These are phyloP conservation scores for Xerophyta viscosa DNA, from an alignment of 106 monocot genomes.

Conservation along the genomic window DNA sequence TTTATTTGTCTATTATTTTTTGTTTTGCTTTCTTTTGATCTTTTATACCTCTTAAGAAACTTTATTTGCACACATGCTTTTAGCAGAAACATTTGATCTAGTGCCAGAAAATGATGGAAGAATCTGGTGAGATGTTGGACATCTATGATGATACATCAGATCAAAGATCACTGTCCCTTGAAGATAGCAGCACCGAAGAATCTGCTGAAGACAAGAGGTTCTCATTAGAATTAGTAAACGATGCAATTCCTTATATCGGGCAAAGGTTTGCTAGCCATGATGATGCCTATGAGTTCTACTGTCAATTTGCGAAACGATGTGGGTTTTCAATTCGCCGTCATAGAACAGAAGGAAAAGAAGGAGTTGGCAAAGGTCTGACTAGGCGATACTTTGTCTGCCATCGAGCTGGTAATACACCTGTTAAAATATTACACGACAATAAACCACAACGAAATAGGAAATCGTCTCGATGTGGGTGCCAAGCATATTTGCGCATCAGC, in stretches of 20 bases:
- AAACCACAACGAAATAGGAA: constrained; percentile 80
- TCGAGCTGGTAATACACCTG: constrained; percentile 73
- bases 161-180: constrained; percentile 57
- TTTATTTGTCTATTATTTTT: no score
- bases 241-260: constrained; percentile 58
- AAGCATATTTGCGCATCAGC: constrained; percentile 77
- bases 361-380: constrained; percentile 70
- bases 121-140: constrained; percentile 34
- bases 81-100: no score
- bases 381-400: constrained; percentile 85
- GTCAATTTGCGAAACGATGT: constrained; percentile 59
- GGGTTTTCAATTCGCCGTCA: constrained; percentile 88
- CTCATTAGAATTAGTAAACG: constrained; percentile 55
- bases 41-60: no score
- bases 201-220: constrained; percentile 42
- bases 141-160: constrained; percentile 54
- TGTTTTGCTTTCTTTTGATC: no score
- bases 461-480: constrained; percentile 79
- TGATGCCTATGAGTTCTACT: constrained; percentile 77
- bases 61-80: no score
- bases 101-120: constrained; percentile 39
- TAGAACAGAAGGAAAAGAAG: constrained; percentile 79
- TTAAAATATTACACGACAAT: constrained; percentile 33
- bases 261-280: constrained; percentile 72
- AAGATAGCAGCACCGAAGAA: constrained; percentile 51